phyloP scores from a whole-genome alignment of 768 basidiomycete genomes.

The Jaapia argillacea region DNA sequence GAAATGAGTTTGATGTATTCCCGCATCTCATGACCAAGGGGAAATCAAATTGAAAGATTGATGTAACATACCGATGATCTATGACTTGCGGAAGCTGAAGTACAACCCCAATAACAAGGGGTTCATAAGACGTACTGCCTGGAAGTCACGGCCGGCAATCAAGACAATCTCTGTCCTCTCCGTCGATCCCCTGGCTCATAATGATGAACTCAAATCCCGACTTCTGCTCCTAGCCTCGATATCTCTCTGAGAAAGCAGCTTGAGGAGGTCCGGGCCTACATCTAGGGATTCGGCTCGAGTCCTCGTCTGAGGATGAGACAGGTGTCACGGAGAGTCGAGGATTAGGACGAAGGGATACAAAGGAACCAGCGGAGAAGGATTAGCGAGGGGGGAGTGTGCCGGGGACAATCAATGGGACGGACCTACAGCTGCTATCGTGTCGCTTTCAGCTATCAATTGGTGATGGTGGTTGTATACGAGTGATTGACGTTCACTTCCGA shows the following conservation, averaged over 20 bases:
- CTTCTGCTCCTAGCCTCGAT: slow-evolving; percentile 64
- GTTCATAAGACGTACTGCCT: no score
- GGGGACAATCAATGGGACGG: neutral
- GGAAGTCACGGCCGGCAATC: no score
- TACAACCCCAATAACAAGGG: no score
- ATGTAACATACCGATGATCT: no score
- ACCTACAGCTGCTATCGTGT: slow-evolving; percentile 79
- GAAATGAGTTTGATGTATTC: no score
- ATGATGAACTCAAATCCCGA: slow-evolving; percentile 34
- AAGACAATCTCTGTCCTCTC: no score
- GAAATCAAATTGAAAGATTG: no score
- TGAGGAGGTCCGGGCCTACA: slow-evolving; percentile 70
- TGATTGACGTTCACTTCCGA: slow-evolving; percentile 83
- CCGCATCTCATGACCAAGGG: no score
- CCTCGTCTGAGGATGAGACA: slow-evolving; percentile 58
- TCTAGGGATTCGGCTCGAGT: slow-evolving; percentile 79
- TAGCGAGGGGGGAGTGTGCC: neutral
- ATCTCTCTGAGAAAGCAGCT: slow-evolving; percentile 81
- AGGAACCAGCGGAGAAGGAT: neutral
- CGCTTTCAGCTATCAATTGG: slow-evolving; percentile 87
- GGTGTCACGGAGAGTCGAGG: neutral
- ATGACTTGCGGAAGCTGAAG: no score
- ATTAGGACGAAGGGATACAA: neutral
- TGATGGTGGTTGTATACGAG: slow-evolving; percentile 95
- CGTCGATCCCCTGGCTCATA: neutral